These are phyloP conservation scores for Pythium utonaiense DNA, from an alignment of 352 stramenopile genomes.

Conservation along the genomic window DNA sequence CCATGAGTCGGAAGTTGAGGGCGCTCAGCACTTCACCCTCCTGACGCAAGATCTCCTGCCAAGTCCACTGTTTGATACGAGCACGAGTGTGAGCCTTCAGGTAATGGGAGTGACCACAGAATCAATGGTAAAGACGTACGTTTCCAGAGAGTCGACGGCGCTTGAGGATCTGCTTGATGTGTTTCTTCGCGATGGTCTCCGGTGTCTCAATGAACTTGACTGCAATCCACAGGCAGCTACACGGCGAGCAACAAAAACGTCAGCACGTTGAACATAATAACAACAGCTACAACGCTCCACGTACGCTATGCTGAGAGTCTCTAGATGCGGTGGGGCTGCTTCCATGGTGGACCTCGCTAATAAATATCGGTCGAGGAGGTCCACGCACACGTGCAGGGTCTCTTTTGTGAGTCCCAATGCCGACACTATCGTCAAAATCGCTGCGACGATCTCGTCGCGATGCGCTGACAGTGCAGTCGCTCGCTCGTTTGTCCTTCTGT, in stretches of 20 bases:
- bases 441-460: slow-evolving; percentile 61
- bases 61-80: slow-evolving; percentile 43
- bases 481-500: background rate
- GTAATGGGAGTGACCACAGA: background rate
- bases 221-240: slow-evolving; percentile 64
- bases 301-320: slow-evolving; percentile 62
- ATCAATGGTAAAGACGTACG: slow-evolving; percentile 24
- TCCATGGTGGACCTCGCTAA: slow-evolving; percentile 7
- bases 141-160: slow-evolving; percentile 54
- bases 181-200: slow-evolving; percentile 47
- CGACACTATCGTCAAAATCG: slow-evolving; percentile 61
- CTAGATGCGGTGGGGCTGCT: slow-evolving; percentile 26
- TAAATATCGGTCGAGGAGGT: slow-evolving; percentile 55
- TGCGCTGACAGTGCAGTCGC: slow-evolving; percentile 22
- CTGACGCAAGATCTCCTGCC: slow-evolving; percentile 50
- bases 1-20: slow-evolving; percentile 57
- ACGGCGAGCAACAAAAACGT: background rate
- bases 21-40: slow-evolving; percentile 41
- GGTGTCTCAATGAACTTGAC: slow-evolving; percentile 72
- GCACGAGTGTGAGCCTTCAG: background rate
- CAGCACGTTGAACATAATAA: background rate
- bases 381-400: slow-evolving; percentile 56
- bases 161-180: slow-evolving; percentile 63
- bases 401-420: slow-evolving; percentile 53
- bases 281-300: background rate